These are phyloP conservation scores for Grosmannia clavigera DNA, from an alignment of 2,329 filamentous ascomycete species.

Conservation along the genomic window DNA sequence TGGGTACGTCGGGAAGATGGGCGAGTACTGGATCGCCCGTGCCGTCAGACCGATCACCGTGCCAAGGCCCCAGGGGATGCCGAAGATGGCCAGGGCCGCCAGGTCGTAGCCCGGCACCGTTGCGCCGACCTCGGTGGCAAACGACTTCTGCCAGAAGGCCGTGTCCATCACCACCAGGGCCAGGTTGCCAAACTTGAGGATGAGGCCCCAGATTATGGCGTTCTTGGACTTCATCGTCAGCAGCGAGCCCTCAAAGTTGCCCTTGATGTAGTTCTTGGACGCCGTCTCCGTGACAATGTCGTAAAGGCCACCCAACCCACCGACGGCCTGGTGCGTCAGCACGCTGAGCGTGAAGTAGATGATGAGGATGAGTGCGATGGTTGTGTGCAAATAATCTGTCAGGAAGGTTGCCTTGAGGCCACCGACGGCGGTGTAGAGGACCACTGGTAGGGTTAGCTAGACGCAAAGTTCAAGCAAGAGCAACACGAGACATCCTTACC, in stretches of 20 bases:
- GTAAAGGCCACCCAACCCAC: constrained; percentile 22
- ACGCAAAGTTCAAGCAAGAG: neutral
- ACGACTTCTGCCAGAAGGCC: constrained; percentile 40
- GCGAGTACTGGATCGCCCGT: constrained; percentile 17
- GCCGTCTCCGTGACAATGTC: constrained; percentile 22
- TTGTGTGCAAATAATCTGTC: constrained; percentile 28
- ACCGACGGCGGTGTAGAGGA: constrained; percentile 26
- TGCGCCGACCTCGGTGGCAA: constrained; percentile 24
- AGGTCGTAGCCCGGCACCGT: constrained; percentile 24
- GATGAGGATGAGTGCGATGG: constrained; percentile 25
- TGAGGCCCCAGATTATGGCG: constrained; percentile 27
- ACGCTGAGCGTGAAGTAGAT: constrained; percentile 24
- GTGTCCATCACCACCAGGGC: constrained; percentile 38
- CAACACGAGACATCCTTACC: neutral
- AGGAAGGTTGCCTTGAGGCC: constrained; percentile 28
- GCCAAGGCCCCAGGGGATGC: constrained; percentile 23
- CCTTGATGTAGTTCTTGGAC: constrained; percentile 19
- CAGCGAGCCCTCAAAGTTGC: constrained; percentile 23
- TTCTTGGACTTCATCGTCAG: constrained; percentile 23
- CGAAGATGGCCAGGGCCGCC: constrained; percentile 21
- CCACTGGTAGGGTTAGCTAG: constrained; percentile 15
- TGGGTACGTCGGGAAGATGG: constrained; percentile 20
- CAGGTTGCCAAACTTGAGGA: constrained; percentile 35
- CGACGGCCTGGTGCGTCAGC: constrained; percentile 20
- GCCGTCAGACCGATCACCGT: constrained; percentile 22